Conservation (phyloP, 108 stramenopile species). For the Chaetoceros tenuissimus region DNA sequence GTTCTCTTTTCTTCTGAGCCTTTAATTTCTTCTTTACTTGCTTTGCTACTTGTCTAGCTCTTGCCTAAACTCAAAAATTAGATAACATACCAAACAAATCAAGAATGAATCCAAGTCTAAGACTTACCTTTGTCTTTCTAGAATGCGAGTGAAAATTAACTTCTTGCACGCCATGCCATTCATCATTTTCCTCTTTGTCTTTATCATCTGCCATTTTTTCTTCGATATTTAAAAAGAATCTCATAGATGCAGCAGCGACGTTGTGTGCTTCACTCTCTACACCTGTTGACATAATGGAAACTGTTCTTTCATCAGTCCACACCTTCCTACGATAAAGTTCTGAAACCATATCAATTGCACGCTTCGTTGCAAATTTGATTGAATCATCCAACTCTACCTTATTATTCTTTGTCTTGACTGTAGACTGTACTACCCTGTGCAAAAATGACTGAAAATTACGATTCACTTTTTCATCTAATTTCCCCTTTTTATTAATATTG, state of each 20-base stretch:
- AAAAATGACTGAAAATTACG: slow-evolving; percentile 72
- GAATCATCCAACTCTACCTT: slow-evolving; percentile 34
- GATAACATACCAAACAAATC: not conserved
- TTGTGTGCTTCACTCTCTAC: slow-evolving; percentile 39
- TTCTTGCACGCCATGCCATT: slow-evolving; percentile 53
- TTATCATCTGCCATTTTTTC: slow-evolving; percentile 86
- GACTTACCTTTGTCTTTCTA: slow-evolving; percentile 60
- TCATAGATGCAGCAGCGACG: slow-evolving; percentile 66
- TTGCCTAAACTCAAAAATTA: slow-evolving; percentile 3
- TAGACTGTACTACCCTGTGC: slow-evolving; percentile 48
- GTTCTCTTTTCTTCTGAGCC: slow-evolving; percentile 54
- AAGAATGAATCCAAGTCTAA: slow-evolving; percentile 1
- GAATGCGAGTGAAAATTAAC: slow-evolving; percentile 71
- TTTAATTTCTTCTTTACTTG: slow-evolving; percentile 55
- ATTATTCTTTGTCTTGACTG: slow-evolving; percentile 10
- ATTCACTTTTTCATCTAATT: slow-evolving; percentile 74
- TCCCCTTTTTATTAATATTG: slow-evolving; percentile 83
- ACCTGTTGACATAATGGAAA: slow-evolving; percentile 90
- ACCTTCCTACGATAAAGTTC: slow-evolving; percentile 90
- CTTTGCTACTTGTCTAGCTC: slow-evolving; percentile 31
- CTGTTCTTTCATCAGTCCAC: slow-evolving; percentile 93
- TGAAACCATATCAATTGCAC: slow-evolving; percentile 85
- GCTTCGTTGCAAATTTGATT: slow-evolving; percentile 70
- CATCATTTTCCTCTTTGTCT: slow-evolving; percentile 54
- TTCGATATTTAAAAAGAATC: slow-evolving; percentile 97